Conservation (phyloP, 805 yeast genomes). For the Saccharomycopsis synnaedendra region DNA sequence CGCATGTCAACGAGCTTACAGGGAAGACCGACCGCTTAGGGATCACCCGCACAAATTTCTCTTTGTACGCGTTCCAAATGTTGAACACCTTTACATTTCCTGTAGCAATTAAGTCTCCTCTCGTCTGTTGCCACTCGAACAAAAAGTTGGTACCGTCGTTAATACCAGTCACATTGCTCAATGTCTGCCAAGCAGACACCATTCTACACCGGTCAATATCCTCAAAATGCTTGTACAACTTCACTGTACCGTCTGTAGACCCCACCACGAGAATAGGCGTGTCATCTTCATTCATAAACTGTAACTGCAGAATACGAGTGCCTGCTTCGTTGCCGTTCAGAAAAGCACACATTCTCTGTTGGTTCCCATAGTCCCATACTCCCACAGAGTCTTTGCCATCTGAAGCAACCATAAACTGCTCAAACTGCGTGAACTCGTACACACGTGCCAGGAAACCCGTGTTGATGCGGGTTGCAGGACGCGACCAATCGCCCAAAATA, state of each 20-base stretch:
- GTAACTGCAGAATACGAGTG: constrained; percentile 77
- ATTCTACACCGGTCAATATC: constrained; percentile 42
- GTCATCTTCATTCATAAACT: constrained; percentile 88
- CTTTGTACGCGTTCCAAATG: constrained; percentile 96
- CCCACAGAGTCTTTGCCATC: constrained; percentile 79
- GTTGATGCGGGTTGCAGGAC: constrained; percentile 43
- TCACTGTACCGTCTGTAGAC: constrained; percentile 89
- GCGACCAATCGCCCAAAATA: constrained; percentile 77
- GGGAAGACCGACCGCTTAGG: constrained; percentile 86
- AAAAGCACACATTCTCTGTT: constrained; percentile 50
- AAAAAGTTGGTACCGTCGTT: constrained; percentile 75
- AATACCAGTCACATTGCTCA: constrained; percentile 73
- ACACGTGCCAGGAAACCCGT: constrained; percentile 74
- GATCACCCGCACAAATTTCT: constrained; percentile 71
- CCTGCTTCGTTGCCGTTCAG: constrained; percentile 81
- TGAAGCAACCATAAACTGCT: constrained; percentile 63
- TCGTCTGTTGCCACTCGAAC: constrained; percentile 93
- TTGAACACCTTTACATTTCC: constrained; percentile 91
- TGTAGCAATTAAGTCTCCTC: constrained; percentile 83
- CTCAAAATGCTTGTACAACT: constrained; percentile 70
- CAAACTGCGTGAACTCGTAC: constrained; percentile 82
- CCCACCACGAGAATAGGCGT: constrained; percentile 76
- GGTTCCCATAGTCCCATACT: constrained; percentile 79
- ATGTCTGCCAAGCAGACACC: constrained; percentile 85
- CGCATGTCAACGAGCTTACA: constrained; percentile 85